Evolutionary conservation across 257 asterid species (phyloP), one percentile per base, ranked within the genome.

Genomic region (Anisodus acutangulus): DNA sequence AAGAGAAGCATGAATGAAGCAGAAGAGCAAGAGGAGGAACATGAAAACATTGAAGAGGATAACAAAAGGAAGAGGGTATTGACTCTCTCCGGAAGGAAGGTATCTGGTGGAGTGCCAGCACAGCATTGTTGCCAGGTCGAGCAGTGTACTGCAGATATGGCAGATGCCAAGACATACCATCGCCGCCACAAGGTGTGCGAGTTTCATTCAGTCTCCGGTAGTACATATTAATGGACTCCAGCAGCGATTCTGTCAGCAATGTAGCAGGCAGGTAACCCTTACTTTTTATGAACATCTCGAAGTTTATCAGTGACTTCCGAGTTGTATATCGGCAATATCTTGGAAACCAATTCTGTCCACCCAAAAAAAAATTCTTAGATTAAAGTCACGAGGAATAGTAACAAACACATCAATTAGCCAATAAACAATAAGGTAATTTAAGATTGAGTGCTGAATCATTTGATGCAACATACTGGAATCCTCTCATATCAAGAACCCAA

Each of bases 211-310:
- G 91, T 95, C 98, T 58, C 88, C 92, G 0, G 90, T 87, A 12
- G 97, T 94, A 70, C 86, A 90, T 82, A 88, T 91, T 78, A 80
- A 90, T 2, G 98, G 92, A 84, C 31, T 64, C 59, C 91, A 88
- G 68, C 93, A 95, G 82, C 94, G 98, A 17, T 95, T 95, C 95
- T 95, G 98, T 86, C 98, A 95, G 93, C 98, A 95, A 93, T 95
- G 98, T 89, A 95, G 98, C 97, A 94, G 98, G 98, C 94, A 88
- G 47, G 51, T 84, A 47, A 53, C 86, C 85, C 83, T 47, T 15
- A 53, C 13, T 53, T 76, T 16, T 22, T 39, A 76, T 76, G 66
- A 78, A 49, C 11, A 76, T 15, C 64, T 26, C 82, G 3, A 53
- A 51, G 15, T 78, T 53, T 53, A 78, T 78, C 47, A 7, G 22